Evolutionary conservation across 805 yeast genomes (phyloP).

Genomic region (Saccharomycopsis fibuligera): DNA sequence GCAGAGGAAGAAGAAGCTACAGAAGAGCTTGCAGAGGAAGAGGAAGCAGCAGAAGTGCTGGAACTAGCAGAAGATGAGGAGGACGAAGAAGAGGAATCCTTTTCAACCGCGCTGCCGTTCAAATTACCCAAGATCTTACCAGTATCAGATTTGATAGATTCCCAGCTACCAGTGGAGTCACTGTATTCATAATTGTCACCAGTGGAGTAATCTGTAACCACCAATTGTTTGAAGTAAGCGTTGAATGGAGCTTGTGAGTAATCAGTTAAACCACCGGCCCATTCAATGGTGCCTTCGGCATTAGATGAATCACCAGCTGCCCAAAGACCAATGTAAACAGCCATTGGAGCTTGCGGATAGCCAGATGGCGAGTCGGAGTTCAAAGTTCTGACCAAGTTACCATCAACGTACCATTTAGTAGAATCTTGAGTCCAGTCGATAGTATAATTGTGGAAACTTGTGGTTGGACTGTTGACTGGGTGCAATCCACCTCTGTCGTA

Average conservation of each 20-base stretch:
- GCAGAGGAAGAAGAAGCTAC: constrained; percentile 2
- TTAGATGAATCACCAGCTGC: constrained; percentile 75
- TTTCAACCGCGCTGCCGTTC: constrained; percentile 9
- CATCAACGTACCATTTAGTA: constrained; percentile 70
- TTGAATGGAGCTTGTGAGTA: constrained; percentile 59
- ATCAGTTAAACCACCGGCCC: constrained; percentile 79
- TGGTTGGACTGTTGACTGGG: constrained; percentile 48
- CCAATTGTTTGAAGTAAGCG: constrained; percentile 50
- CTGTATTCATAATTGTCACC: constrained; percentile 49
- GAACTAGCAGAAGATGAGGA: constrained; percentile 17
- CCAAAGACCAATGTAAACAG: constrained; percentile 50
- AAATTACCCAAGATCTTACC: constrained; percentile 24
- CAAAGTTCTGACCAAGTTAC: constrained; percentile 59
- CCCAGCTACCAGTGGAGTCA: constrained; percentile 24
- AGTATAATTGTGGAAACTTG: constrained; percentile 67
- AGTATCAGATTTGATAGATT: constrained; percentile 35
- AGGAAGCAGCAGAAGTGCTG: constrained; percentile 17
- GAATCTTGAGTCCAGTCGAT: constrained; percentile 73
- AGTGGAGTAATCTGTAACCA: constrained; percentile 62
- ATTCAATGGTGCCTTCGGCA: constrained; percentile 61
- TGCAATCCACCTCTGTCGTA: constrained; percentile 79
- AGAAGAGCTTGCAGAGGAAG: constrained; percentile 20
- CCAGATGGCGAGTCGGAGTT: constrained; percentile 52
- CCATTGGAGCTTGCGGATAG: constrained; percentile 83
- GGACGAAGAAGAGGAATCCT: constrained; percentile 17